phyloP scores from a whole-genome alignment of 2,329 filamentous ascomycete genomes.

The Aureobasidium sp. region DNA sequence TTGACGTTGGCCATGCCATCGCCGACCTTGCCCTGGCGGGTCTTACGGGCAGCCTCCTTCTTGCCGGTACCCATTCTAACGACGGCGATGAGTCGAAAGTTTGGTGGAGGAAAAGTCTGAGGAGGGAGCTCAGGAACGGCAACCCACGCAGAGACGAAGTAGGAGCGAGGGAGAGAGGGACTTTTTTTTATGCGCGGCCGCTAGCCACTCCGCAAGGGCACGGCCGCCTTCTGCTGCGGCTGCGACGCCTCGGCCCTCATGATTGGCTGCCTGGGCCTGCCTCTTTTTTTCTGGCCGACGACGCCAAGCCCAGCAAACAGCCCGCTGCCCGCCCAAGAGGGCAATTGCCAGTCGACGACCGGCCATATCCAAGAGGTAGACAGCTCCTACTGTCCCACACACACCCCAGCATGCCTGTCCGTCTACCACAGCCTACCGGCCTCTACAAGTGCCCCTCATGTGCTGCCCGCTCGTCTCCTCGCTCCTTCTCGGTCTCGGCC shows the following conservation, averaged over 20 bases:
- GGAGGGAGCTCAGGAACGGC: slow-evolving; percentile 9
- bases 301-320: slow-evolving; percentile 8
- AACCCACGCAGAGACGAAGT: slow-evolving; percentile 13
- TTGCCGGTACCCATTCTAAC: slow-evolving; percentile 78
- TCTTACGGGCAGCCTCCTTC: slow-evolving; percentile 78
- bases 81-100: neutral
- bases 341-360: neutral
- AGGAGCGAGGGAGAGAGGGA: neutral
- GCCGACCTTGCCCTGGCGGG: slow-evolving; percentile 74
- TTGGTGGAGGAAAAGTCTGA: neutral
- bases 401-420: slow-evolving; percentile 7
- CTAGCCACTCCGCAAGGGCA: neutral
- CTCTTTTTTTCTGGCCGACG: neutral
- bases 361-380: neutral
- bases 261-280: neutral
- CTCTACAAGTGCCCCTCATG: slow-evolving; percentile 32
- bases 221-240: neutral
- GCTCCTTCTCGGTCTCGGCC: slow-evolving; percentile 42
- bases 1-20: slow-evolving; percentile 90
- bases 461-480: slow-evolving; percentile 15
- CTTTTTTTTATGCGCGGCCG: slow-evolving; percentile 8
- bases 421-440: slow-evolving; percentile 8
- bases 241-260: neutral
- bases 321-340: neutral
- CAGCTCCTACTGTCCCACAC: neutral